phyloP scores from a whole-genome alignment of 2,329 filamentous ascomycete genomes.

The Endothia cerciana region DNA sequence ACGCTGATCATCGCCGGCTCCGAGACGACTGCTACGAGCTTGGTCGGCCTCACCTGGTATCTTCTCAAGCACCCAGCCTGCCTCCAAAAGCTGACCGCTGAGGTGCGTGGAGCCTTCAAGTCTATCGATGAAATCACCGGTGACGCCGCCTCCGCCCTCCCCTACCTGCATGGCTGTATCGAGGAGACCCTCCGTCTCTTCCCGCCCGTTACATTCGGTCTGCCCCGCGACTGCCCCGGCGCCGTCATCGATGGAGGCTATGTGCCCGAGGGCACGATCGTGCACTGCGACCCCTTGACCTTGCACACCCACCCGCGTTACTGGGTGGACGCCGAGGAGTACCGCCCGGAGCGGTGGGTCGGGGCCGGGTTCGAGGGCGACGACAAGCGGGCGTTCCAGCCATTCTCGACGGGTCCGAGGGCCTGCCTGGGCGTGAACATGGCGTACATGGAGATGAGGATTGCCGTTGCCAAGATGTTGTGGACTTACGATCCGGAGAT shows the following conservation, averaged over 20 bases:
- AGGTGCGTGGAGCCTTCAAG: conserved; percentile 43
- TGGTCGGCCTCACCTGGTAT: conserved; percentile 36
- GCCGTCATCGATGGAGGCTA: conserved; percentile 37
- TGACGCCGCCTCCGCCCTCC: conserved; percentile 35
- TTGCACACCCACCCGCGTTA: conserved; percentile 47
- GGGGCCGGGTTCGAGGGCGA: conserved; percentile 35
- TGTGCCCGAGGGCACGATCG: conserved; percentile 41
- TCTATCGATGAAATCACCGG: conserved; percentile 43
- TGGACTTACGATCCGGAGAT: conserved; percentile 35
- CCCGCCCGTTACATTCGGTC: conserved; percentile 36
- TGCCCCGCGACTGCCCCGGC: conserved; percentile 40
- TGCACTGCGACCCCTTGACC: conserved; percentile 50
- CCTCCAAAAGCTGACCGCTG: conserved; percentile 39
- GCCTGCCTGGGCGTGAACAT: conserved; percentile 29
- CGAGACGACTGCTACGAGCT: conserved; percentile 41
- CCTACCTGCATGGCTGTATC: conserved; percentile 42
- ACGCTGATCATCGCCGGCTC: conserved; percentile 38
- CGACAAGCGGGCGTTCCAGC: conserved; percentile 25
- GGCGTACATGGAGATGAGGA: conserved; percentile 33
- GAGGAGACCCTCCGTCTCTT: conserved; percentile 42
- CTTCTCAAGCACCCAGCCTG: conserved; percentile 38
- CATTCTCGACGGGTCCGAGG: conserved; percentile 22
- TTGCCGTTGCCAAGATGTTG: conserved; percentile 32
- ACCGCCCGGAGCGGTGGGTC: conserved; percentile 53
- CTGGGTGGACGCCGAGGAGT: conserved; percentile 49